Base-by-base conservation (phyloP, 202 grass and related monocot species). In the Bolboschoenoplectus hybrid region DNA sequence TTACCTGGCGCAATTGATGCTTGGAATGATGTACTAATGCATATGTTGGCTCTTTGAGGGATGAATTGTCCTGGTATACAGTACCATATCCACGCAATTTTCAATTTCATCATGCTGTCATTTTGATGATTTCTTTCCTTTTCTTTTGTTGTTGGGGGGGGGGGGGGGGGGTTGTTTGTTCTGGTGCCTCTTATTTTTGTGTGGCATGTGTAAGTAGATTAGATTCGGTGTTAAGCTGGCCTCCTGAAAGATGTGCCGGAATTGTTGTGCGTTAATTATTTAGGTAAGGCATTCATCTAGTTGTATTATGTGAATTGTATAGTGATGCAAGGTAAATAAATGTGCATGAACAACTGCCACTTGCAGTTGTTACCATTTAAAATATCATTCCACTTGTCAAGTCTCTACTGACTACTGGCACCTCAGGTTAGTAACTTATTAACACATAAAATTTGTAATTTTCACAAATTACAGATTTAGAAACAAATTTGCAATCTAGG, bases 11-110 rank as follows among this genome's bases (percentile, higher is more conserved):
- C 89, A 43, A 85, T 97, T 4, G 97, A 99, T 85, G 64, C 73
- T 1, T 97, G 97, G 97, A 99, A 93, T 32, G 90, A 99, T 63
- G 57, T 94, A 70, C 74, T 94, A 34, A 92, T 99, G 91, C 60
- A 91, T 71, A 88, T 99, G 83, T 17, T 92, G 82, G 64, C 36
- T 0, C 57, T 84, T 3, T 80, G 16, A 82, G 4, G 41, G 17
- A 64, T 17, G 57, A 82, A 34, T 78, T 36, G 1, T 39, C 71
- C 74, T 38, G 45, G 49, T 83, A 51, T 68, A 39, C 66, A 47
- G 63, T 67, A 20, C 63, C 19, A 36, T 69, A 38, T n/a, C 47
- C 45, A 83, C 44, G 45, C 35, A 35, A 51, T 58, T 69, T 82
- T 82, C 43, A 26, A 47, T 47, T 66, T 50, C 61, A 7, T 47